These are phyloP conservation scores for Centella asiatica DNA, from an alignment of 129 eudicot genomes.

Conservation along the genomic window DNA sequence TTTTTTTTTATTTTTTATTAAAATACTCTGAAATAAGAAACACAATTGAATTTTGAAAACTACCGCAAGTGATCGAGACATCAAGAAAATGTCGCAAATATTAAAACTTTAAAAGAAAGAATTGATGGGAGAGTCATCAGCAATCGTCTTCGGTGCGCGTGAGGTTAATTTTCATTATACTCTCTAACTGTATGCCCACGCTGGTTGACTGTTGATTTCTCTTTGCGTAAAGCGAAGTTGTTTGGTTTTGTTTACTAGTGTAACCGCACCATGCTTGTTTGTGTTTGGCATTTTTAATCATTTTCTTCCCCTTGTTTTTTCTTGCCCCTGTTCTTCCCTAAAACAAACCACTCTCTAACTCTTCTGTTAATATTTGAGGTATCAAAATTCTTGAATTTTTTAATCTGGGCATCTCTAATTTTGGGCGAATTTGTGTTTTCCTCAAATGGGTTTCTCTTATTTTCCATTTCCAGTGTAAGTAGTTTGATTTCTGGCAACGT, in stretches of 20 bases:
- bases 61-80: too few relatives aligned
- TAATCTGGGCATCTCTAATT: neutral
- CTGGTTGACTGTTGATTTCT: constrained; percentile 5
- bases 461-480: neutral
- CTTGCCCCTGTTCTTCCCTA: too few relatives aligned
- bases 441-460: neutral
- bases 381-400: neutral
- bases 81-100: too few relatives aligned
- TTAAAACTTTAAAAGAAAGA: too few relatives aligned
- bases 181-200: constrained; percentile 3
- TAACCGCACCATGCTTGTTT: neutral
- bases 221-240: neutral
- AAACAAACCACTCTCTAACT: neutral
- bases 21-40: too few relatives aligned
- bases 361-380: too few relatives aligned
- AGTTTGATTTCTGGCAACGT: neutral
- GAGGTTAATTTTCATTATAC: neutral
- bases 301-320: too few relatives aligned
- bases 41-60: too few relatives aligned
- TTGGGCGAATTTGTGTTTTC: constrained; percentile 3
- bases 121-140: neutral
- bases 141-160: neutral
- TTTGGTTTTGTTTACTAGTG: neutral
- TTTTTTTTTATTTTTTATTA: too few relatives aligned
- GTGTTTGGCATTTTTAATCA: too few relatives aligned